Evolutionary conservation across 163 green algal species (phyloP), one percentile per base, ranked within the genome.

Genomic region (Scenedesmus sp.): DNA sequence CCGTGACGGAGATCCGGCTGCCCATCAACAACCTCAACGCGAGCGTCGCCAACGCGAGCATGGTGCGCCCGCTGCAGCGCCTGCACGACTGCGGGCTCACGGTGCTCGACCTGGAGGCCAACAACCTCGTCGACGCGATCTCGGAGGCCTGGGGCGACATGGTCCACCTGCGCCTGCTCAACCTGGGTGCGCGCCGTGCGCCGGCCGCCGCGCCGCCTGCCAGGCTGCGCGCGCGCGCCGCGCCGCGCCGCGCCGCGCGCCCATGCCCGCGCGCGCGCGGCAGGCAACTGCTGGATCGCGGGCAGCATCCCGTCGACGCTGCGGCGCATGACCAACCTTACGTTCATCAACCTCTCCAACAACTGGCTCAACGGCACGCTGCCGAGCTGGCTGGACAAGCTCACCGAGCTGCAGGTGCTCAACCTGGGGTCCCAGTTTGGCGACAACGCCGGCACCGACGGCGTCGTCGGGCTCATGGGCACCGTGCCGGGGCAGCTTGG

Each of bases 31-130:
- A 76, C 29, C 17, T 82, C 1, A 82, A 82, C 20, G 63, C 28
- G 4, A 76, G 63, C 42, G 24, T 82, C 36, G 22, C 34, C n/a
- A 53, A 82, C 60, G 5, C 39, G 4, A 18, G 9, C 2, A 53
- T 69, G 33, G 22, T 76, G 44, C 17, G n/a, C 33, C 10, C 63
- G 24, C 34, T 76, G 9, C 31, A 56, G 53, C 51, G 58, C 51
- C 63, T 82, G 63, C 75, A 82, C 45, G 54, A 6, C 18, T 82
- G 75, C 34, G 75, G 75, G 29, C 20, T 82, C 28, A 63, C 39
- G 1, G 75, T 54, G 28, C 4, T 64, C 9, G 63, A 70, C 24
- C 24, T 82, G 29, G 63, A 82, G 26, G 36, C 33, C 14, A 76
- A 75, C 63, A 31, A 64, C 29, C n/a, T 82, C 20, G 28, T 24